Percentiles rank a stretch among this genome's conserved stretches.
These are phyloP conservation scores for Emericellopsis atlantica DNA, from an alignment of 2,329 filamentous ascomycete genomes.

Conservation along the genomic window DNA sequence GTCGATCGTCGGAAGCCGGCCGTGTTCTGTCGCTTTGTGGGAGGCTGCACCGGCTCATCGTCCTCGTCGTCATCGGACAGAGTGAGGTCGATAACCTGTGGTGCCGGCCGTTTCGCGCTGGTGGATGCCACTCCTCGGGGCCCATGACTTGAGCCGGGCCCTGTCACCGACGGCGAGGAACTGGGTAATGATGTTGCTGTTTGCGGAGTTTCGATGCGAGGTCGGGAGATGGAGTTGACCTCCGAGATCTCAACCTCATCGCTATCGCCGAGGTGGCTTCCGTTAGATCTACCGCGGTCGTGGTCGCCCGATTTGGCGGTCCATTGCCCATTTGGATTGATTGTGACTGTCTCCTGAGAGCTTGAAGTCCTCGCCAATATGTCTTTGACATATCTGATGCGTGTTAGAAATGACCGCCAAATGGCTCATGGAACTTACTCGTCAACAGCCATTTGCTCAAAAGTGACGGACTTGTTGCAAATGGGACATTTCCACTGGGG, in stretches of 20 bases:
- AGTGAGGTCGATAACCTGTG: conserved; percentile 47
- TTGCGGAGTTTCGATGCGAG: conserved; percentile 22
- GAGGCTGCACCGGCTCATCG: conserved; percentile 28
- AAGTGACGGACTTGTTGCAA: conserved; percentile 73
- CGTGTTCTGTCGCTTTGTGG: conserved; percentile 30
- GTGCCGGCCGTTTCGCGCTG: conserved; percentile 33
- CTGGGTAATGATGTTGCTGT: conserved; percentile 15
- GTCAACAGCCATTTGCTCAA: conserved; percentile 74
- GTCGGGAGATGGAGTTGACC: conserved; percentile 19
- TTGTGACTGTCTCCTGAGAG: conserved; percentile 71
- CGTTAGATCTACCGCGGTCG: background rate
- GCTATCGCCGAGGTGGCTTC: conserved; percentile 7
- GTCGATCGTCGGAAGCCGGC: conserved; percentile 9
- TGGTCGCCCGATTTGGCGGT: conserved; percentile 21
- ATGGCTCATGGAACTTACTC: conserved; percentile 42
- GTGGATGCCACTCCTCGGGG: conserved; percentile 19
- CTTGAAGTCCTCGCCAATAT: conserved; percentile 65
- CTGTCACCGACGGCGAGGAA: conserved; percentile 10
- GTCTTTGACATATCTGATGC: conserved; percentile 64
- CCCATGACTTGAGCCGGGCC: conserved; percentile 20
- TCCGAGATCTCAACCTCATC: conserved; percentile 38
- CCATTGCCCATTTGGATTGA: conserved; percentile 83
- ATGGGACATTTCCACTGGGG: conserved; percentile 96
- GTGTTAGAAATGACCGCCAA: conserved; percentile 5
- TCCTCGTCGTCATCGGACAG: conserved; percentile 42